Evolutionary conservation across 495 filamentous ascomycete genomes (phyloP).

Genomic region (Talaromyces proteolyticus): DNA sequence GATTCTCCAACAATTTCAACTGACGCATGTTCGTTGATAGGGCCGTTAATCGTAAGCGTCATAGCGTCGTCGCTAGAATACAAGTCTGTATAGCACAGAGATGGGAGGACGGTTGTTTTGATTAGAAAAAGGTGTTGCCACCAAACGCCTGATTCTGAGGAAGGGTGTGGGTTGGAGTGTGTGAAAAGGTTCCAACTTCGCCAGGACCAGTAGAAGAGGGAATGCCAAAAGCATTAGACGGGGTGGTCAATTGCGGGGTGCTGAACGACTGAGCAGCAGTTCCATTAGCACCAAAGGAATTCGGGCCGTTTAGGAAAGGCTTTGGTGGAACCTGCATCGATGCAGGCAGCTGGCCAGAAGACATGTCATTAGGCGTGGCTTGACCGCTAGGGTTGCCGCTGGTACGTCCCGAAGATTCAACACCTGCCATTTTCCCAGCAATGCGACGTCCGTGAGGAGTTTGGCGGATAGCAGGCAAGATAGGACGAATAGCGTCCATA

Average conservation of each 20-base stretch:
- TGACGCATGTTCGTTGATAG: conserved; percentile 1
- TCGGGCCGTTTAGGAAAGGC: conserved; percentile 24
- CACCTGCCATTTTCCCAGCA: conserved; percentile 65
- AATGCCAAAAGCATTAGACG: conserved; percentile 8
- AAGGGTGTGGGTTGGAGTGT: conserved; percentile 20
- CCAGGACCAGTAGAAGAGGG: conserved; percentile 22
- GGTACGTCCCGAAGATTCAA: conserved; percentile 29
- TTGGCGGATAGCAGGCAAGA: conserved; percentile 72
- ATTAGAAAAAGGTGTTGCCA: conserved; percentile 6
- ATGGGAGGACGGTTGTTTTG: neutral
- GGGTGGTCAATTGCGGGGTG: conserved; percentile 9
- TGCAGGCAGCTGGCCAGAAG: conserved; percentile 24
- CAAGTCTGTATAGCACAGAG: conserved; percentile 20
- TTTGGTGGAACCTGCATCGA: conserved; percentile 25
- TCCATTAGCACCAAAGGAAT: conserved; percentile 16
- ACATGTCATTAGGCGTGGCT: conserved; percentile 33
- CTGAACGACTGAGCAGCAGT: conserved; percentile 18
- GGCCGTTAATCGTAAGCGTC: conserved; percentile 35
- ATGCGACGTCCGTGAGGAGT: conserved; percentile 94
- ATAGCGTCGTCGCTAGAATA: conserved; percentile 42
- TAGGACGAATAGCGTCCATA: conserved; percentile 76
- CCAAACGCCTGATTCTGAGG: conserved; percentile 19
- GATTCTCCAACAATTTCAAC: neutral
- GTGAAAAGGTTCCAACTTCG: conserved; percentile 19
- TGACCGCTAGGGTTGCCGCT: conserved; percentile 30